A percentile compares a stretch with the other conserved stretches of the same genome.
These are phyloP conservation scores for Coffea eugenioides DNA, from an alignment of 257 asterid species.

Conservation along the genomic window DNA sequence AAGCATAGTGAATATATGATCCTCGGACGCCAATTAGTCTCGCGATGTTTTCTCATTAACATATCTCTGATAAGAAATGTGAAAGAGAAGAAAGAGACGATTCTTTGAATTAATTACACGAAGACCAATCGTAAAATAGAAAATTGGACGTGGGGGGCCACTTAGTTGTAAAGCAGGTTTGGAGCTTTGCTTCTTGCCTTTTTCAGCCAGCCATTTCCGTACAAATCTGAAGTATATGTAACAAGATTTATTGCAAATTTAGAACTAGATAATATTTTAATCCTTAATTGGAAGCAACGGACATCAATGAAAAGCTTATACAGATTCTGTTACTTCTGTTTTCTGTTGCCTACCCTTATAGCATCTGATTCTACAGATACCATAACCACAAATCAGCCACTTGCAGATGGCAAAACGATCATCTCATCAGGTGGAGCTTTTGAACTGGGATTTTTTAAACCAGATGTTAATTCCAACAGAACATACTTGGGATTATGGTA, in stretches of 20 bases:
- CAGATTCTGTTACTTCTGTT: too few species aligned
- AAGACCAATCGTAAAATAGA: neutral
- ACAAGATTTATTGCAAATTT: too few species aligned
- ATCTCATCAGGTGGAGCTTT: constrained; percentile 36
- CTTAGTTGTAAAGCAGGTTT: neutral
- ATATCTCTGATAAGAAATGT: neutral
- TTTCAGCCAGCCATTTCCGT: too few species aligned
- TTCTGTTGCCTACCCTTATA: too few species aligned
- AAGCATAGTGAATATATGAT: too few species aligned
- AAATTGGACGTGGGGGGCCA: neutral
- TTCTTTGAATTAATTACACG: too few species aligned
- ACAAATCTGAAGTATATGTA: too few species aligned
- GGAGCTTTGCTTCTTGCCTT: neutral
- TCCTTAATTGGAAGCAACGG: too few species aligned
- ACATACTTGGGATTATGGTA: constrained; percentile 46
- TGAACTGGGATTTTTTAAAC: constrained; percentile 45
- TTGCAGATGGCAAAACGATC: constrained; percentile 30
- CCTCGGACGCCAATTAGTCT: neutral
- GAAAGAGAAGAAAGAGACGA: neutral
- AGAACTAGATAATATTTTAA: too few species aligned
- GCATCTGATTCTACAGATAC: too few species aligned
- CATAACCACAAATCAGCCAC: too few species aligned
- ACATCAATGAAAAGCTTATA: too few species aligned
- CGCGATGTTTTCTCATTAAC: neutral
- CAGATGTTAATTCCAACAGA: constrained; percentile 24